Evolutionary conservation across 805 yeast genomes (phyloP).

Genomic region (Hanseniaspora lachancei): DNA sequence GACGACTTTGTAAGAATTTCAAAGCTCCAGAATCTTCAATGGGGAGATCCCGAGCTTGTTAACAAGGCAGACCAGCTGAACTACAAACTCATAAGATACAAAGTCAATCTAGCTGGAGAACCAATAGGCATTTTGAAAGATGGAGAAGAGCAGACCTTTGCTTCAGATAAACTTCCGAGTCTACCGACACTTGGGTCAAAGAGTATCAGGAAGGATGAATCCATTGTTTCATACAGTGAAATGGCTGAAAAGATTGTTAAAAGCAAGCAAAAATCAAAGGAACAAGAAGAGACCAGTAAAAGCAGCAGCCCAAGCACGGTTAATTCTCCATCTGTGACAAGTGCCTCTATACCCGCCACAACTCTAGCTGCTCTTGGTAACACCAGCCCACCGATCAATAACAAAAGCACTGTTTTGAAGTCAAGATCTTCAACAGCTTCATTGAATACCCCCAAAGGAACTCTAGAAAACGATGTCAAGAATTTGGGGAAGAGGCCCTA

Average conservation of each 20-base stretch:
- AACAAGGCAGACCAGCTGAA: neutral
- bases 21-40: slow-evolving; percentile 4
- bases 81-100: slow-evolving; percentile 2
- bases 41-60: slow-evolving; percentile 11
- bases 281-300: neutral
- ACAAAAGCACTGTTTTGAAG: neutral
- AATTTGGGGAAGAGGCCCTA: neutral
- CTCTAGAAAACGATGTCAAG: neutral
- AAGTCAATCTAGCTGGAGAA: slow-evolving; percentile 6
- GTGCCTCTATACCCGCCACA: neutral
- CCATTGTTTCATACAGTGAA: slow-evolving; percentile 2
- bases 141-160: neutral
- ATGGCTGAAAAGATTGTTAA: neutral
- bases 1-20: slow-evolving; percentile 3
- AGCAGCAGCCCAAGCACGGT: neutral
- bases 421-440: neutral
- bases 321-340: neutral
- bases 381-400: neutral
- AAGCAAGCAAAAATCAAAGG: slow-evolving; percentile 2
- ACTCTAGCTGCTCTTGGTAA: too few species aligned
- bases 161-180: neutral
- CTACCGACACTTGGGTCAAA: slow-evolving; percentile 3
- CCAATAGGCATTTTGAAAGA: slow-evolving; percentile 5
- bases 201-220: neutral
- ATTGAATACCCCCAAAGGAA: neutral